Percentiles rank a stretch among this genome's conserved stretches.
Conservation (phyloP, 2,329 filamentous ascomycete genomes). For the Knoxdaviesia proteae region DNA sequence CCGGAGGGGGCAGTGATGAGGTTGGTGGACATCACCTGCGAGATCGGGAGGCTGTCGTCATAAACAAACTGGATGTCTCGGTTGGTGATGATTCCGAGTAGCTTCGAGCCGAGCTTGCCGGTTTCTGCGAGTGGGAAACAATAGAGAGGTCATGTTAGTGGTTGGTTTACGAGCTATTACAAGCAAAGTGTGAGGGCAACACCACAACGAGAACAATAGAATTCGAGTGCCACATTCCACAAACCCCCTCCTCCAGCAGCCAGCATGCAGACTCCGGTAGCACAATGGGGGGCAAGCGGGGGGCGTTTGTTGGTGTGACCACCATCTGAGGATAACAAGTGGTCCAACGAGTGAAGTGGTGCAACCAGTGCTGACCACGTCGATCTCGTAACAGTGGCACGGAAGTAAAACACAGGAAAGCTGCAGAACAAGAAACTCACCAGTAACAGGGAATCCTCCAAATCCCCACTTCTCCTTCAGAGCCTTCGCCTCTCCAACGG, state of each 20-base stretch:
- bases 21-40: conserved; percentile 86
- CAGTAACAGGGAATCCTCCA: conserved; percentile 93
- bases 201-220: too few species aligned
- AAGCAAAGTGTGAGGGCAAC: too few species aligned
- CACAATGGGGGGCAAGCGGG: too few species aligned
- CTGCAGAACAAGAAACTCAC: conserved; percentile 38
- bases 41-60: conserved; percentile 49
- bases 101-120: conserved; percentile 83
- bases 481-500: conserved; percentile 73
- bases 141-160: too few species aligned
- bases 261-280: too few species aligned
- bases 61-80: conserved; percentile 95
- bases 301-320: too few species aligned
- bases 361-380: conserved; percentile 1
- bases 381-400: conserved; percentile 5
- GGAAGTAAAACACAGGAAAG: neutral
- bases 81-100: conserved; percentile 92
- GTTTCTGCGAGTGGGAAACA: conserved; percentile 37
- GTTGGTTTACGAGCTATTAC: too few species aligned
- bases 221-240: too few species aligned
- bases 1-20: conserved; percentile 73
- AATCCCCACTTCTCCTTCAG: conserved; percentile 98
- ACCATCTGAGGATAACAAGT: too few species aligned
- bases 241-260: too few species aligned
- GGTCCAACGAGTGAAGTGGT: conserved; percentile 14